Evolutionary conservation across 83 land plant species (phyloP).

Genomic region (Picea abies): DNA sequence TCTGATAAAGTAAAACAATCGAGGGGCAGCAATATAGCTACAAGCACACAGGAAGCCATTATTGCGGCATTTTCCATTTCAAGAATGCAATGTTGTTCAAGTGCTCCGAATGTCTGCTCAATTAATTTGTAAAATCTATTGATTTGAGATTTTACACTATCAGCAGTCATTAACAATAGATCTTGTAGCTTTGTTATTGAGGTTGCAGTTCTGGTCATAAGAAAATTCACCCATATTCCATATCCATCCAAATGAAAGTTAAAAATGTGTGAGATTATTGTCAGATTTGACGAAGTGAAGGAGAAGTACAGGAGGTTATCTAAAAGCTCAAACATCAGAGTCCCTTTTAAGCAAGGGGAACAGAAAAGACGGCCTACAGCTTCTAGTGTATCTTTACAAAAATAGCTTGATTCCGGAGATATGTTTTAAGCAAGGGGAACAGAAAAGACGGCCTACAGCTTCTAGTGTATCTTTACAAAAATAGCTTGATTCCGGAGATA

Average conservation of each 20-base stretch:
- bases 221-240: conserved; percentile 21
- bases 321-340: conserved; percentile 16
- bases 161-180: conserved; percentile 7
- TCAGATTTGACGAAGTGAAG: conserved; percentile 10
- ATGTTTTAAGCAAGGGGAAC: conserved; percentile 18
- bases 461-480: conserved; percentile 30
- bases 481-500: conserved; percentile 26
- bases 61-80: conserved; percentile 7
- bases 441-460: conserved; percentile 23
- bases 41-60: conserved; percentile 14
- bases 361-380: conserved; percentile 25
- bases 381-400: conserved; percentile 28
- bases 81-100: conserved; percentile 1
- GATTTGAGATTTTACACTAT: neutral
- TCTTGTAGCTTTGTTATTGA: neutral
- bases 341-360: conserved; percentile 17
- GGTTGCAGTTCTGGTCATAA: conserved; percentile 10
- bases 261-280: conserved; percentile 13
- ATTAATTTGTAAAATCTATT: conserved; percentile 4
- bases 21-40: conserved; percentile 8
- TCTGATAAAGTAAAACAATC: neutral
- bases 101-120: conserved; percentile 7
- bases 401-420: conserved; percentile 26
- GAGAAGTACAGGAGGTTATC: conserved; percentile 10
- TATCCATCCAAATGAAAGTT: conserved; percentile 21